Evolutionary conservation across 169 alveolate genomes (phyloP).

Genomic region (Cryptosporidium parvum): DNA sequence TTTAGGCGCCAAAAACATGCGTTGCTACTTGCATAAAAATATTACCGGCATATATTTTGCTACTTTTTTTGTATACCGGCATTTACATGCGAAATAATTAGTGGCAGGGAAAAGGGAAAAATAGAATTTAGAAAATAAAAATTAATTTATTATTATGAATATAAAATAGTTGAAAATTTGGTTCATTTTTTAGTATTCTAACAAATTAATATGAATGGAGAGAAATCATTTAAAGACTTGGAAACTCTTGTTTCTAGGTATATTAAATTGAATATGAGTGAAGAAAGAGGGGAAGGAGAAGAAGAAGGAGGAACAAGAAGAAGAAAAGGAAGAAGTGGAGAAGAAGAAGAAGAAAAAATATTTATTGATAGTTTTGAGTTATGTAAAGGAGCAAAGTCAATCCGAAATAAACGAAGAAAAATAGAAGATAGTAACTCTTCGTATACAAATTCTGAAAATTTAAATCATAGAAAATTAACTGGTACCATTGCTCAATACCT

Average conservation of each 20-base stretch:
- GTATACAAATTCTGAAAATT: background rate
- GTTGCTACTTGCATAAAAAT: background rate
- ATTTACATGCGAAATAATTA: background rate
- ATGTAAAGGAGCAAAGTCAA: background rate
- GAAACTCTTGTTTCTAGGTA: conserved; percentile 6
- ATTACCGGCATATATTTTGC: conserved; percentile 14
- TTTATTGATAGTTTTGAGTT: background rate
- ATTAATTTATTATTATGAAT: background rate
- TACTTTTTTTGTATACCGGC: conserved; percentile 1
- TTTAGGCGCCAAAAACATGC: conserved; percentile 39
- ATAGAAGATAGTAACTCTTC: background rate
- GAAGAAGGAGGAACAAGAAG: too few species aligned
- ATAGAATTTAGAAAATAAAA: background rate
- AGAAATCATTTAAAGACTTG: background rate
- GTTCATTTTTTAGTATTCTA: background rate
- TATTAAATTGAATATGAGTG: background rate
- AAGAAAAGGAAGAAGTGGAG: too few species aligned
- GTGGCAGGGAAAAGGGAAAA: background rate
- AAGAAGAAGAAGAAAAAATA: background rate
- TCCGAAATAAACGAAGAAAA: conserved; percentile 11
- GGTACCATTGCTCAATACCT: conserved; percentile 58
- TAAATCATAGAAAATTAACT: background rate
- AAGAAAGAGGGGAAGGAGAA: background rate
- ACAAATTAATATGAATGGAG: background rate
- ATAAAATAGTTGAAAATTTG: background rate